phyloP scores from a whole-genome alignment of 495 filamentous ascomycete genomes.

The Neurospora intermedia region DNA sequence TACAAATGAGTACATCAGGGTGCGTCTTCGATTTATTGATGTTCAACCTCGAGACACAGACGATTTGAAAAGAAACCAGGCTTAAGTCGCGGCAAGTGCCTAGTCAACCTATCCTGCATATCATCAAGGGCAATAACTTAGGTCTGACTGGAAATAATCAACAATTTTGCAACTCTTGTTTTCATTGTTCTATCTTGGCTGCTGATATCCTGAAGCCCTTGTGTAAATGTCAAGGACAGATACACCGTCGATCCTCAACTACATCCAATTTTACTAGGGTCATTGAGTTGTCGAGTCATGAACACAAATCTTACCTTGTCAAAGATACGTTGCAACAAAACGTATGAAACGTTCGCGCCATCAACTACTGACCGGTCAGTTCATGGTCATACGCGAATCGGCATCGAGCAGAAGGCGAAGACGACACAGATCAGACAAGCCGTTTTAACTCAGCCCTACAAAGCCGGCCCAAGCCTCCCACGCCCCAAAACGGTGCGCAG shows the following conservation, averaged over 20 bases:
- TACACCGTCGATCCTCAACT: neutral
- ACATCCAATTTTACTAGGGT: neutral
- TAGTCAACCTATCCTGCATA: neutral
- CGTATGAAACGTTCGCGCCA: neutral
- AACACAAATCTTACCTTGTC: neutral
- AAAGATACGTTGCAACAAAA: neutral
- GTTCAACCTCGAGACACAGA: neutral
- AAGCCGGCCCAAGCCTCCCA: slow-evolving; percentile 26
- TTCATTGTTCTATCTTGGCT: neutral
- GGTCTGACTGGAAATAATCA: neutral
- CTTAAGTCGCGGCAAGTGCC: neutral
- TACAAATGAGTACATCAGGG: neutral
- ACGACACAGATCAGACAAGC: slow-evolving; percentile 30
- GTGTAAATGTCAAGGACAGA: neutral
- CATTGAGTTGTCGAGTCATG: neutral
- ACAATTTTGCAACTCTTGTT: neutral
- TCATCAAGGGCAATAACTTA: neutral
- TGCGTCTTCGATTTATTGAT: neutral
- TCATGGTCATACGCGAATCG: neutral
- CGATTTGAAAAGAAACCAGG: neutral
- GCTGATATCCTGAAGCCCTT: neutral
- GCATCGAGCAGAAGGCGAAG: neutral
- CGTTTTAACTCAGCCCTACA: slow-evolving; percentile 41
- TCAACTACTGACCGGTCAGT: neutral
- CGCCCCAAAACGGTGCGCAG: slow-evolving; percentile 33